Evolutionary conservation across 139 green algal genomes (phyloP).

Genomic region (Astrephomene gubernaculifera): DNA sequence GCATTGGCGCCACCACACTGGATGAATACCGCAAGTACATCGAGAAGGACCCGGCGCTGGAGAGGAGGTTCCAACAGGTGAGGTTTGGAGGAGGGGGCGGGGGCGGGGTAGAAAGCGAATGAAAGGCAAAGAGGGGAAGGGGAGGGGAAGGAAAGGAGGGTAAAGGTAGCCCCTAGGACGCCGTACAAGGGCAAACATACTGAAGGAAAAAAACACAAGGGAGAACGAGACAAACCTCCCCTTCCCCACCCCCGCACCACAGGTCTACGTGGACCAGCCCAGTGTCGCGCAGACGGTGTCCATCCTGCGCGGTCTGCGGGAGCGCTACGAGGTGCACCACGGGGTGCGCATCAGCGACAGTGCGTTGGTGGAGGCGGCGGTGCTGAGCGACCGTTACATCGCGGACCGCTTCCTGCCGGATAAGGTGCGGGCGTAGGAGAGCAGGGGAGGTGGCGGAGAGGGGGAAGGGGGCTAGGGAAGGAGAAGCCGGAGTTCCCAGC

Average conservation of each 20-base stretch:
- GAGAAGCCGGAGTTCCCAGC: too few relatives aligned
- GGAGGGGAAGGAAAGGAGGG: too few relatives aligned
- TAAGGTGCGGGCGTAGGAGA: constrained; percentile 54
- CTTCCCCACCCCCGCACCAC: too few relatives aligned
- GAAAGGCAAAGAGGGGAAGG: too few relatives aligned
- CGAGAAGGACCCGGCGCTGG: constrained; percentile 98
- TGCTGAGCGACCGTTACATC: constrained; percentile 93
- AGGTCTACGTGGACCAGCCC: constrained; percentile 96
- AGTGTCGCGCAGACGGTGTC: constrained; percentile 94
- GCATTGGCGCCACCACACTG: constrained; percentile 97
- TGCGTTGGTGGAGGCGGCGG: constrained; percentile 95
- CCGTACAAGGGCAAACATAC: too few relatives aligned
- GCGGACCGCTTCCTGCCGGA: constrained; percentile 76
- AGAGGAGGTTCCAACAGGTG: constrained; percentile 93
- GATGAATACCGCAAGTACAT: constrained; percentile 99
- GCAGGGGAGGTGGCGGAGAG: too few relatives aligned
- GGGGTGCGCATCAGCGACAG: constrained; percentile 95
- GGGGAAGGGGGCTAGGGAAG: too few relatives aligned
- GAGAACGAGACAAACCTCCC: too few relatives aligned
- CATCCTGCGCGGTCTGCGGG: constrained; percentile 95
- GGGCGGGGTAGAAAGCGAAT: too few relatives aligned
- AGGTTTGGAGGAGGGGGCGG: background rate
- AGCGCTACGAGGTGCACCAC: constrained; percentile 98
- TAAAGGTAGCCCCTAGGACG: too few relatives aligned
- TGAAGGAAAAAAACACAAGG: too few relatives aligned